Evolutionary conservation across 1,284 basidiomycete species (phyloP), one percentile per base, ranked within the genome.

Genomic region (Cystobasidium sp.): DNA sequence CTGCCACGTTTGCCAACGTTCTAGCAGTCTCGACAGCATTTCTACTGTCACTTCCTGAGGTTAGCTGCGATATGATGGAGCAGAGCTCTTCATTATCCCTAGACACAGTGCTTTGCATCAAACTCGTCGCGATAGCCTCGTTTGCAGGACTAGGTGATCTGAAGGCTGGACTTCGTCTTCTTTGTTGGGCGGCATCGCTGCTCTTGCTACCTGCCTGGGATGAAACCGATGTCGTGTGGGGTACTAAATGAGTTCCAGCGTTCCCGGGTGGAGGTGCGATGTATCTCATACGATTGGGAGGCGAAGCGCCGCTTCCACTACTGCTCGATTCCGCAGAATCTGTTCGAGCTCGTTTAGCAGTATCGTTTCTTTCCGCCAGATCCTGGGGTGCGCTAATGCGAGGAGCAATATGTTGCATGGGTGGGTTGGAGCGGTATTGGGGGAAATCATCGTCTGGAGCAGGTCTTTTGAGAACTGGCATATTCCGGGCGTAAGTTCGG

Each of bases 1-100:
- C 43, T 16, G 66, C 66, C 14, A 68, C 66, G 7, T 68, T 52
- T n/a, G 39, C 55, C 24, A 68, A 55, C 4, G 66, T 53, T 24
- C 20, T 56, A 12, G 66, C 66, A n/a, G 66, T 59, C 18, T 68
- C 55, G 7, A 20, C 16, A 9, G 18, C 10, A 24, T 41, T 44
- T 7, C 39, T 41, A 14, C 20, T 46, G n/a, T 10, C 10, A 6
- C 18, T 41, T n/a, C 51, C 64, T 31, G 64, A 37, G 3, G 43
- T 53, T 5, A 49, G 6, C 20, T 67, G 47, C 7, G 49, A 8
- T 14, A 67, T 7, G 2, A 67, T 14, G 7, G 49, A 43, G 12
- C 46, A 47, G 24, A 39, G 7, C 37, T 18, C 18, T 1, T 41
- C 64, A 20, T 22, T n/a, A 1, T n/a, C 22, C 37, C 14, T 22